Base-by-base conservation (phyloP, 176 grass and related monocot species). In the Hyparrhenia diplandra region DNA sequence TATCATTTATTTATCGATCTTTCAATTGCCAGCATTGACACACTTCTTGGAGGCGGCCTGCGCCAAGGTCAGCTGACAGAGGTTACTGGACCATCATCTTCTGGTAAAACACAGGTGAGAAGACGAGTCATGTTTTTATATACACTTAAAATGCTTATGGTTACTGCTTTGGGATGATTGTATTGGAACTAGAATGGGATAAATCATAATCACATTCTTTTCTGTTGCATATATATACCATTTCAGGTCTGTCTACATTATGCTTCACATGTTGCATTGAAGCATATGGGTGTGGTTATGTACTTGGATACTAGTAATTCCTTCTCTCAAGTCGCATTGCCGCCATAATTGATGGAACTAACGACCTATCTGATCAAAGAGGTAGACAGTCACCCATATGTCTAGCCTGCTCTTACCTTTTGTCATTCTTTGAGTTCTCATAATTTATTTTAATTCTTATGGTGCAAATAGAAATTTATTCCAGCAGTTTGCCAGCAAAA, bases 291-390 rank as follows among this genome's bases (percentile, higher is more conserved):
- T 72, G 32, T 0, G 5, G 84, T 95, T 86, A 79, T 98, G 65
- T 93, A 91, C 83, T 86, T 98, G 79, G 96, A 98, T 84, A 91
- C 92, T 82, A 84, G 86, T 59, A 98, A 95, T 81, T 93, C 96
- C 13, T 98, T 95, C 90, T 95, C 92, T 30, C 92, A 64, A 84
- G 64, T 13, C 79, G 88, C 28, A 78, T 95, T 67, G 85, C 80
- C 73, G 31, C 23, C 28, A 91, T 91, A 52, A 30, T 93, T 84
- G 73, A 88, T 88, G 81, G 82, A 88, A 71, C 23, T 84, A 13
- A 62, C 54, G 32, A 13, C 37, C 69, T 72, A 64, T 62, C 66
- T 83, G 27, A 36, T 58, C 34, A 67, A 73, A 85, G 87, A 91
- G 86, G 90, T 92, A 77, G 42, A 59, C 35, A 82, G 21, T 71